Conservation (phyloP, 768 basidiomycete genomes). For the Lentinula edodes region DNA sequence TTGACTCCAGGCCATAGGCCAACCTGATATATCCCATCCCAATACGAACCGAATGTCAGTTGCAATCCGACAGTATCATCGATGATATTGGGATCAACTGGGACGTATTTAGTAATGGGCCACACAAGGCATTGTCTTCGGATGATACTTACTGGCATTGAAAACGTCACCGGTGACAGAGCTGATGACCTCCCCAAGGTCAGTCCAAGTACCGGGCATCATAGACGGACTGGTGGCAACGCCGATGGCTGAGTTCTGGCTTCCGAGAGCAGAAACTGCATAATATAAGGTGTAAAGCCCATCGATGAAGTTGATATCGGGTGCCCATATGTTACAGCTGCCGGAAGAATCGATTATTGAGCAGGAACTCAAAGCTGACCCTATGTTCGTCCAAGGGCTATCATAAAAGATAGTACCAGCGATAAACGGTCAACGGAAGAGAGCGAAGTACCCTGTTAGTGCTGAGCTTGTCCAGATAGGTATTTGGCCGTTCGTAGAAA, state of each 20-base stretch:
- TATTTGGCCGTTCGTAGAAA: neutral
- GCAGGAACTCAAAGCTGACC: neutral
- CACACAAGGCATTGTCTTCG: neutral
- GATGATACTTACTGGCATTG: conserved; percentile 1
- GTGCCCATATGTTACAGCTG: neutral
- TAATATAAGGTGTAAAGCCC: conserved; percentile 3
- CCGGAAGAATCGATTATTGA: neutral
- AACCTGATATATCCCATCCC: conserved; percentile 2
- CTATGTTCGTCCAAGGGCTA: conserved; percentile 2
- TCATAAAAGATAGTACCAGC: neutral
- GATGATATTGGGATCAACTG: conserved; percentile 5
- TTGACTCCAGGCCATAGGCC: conserved; percentile 10
- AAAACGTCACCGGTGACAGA: neutral
- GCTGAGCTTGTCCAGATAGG: neutral
- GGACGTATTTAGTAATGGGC: neutral
- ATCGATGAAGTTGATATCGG: conserved; percentile 3
- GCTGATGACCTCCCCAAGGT: conserved; percentile 3
- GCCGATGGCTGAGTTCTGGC: conserved; percentile 1
- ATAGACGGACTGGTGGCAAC: conserved; percentile 4
- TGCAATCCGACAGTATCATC: neutral
- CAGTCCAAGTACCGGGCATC: conserved; percentile 5
- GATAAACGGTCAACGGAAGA: neutral
- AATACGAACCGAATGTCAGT: conserved; percentile 1
- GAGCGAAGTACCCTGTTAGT: neutral
- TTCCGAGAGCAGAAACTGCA: neutral